These are phyloP conservation scores for Oryza rufipogon DNA, from an alignment of 176 grass and related monocot genomes.

Conservation along the genomic window DNA sequence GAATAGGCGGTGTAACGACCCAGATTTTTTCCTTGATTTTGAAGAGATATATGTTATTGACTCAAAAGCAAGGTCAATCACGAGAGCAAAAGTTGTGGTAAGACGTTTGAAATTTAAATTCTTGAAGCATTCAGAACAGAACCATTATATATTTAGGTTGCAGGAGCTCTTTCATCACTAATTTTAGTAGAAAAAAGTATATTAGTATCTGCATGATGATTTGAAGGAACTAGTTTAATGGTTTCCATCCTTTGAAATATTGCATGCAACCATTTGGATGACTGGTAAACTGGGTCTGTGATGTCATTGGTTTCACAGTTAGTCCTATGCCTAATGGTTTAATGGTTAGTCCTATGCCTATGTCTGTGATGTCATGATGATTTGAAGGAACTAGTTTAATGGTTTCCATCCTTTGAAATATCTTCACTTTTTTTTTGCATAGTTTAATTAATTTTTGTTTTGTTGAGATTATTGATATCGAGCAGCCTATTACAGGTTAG, in stretches of 20 bases:
- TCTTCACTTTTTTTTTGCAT: neutral
- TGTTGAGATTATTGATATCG: slow-evolving; percentile 13
- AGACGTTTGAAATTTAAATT: slow-evolving; percentile 16
- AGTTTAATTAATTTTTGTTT: neutral
- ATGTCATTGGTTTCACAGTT: neutral
- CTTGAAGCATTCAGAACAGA: neutral
- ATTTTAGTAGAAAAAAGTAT: no score
- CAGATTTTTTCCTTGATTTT: slow-evolving; percentile 93
- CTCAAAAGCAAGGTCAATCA: slow-evolving; percentile 88
- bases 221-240: neutral
- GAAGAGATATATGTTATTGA: slow-evolving; percentile 98
- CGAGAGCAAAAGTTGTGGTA: slow-evolving; percentile 92
- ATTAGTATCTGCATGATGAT: neutral
- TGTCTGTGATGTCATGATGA: no score
- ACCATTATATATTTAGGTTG: neutral
- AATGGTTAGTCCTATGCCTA: no score
- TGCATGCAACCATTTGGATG: neutral
- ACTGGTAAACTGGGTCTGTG: neutral
- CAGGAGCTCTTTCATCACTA: neutral
- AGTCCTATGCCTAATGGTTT: neutral
- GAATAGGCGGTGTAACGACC: slow-evolving; percentile 71
- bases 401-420: no score
- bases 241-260: neutral
- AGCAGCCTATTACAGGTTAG: slow-evolving; percentile 62
- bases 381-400: no score